Conservation (phyloP, 2,329 filamentous ascomycete genomes). For the Chrysoporthe austroafricana region DNA sequence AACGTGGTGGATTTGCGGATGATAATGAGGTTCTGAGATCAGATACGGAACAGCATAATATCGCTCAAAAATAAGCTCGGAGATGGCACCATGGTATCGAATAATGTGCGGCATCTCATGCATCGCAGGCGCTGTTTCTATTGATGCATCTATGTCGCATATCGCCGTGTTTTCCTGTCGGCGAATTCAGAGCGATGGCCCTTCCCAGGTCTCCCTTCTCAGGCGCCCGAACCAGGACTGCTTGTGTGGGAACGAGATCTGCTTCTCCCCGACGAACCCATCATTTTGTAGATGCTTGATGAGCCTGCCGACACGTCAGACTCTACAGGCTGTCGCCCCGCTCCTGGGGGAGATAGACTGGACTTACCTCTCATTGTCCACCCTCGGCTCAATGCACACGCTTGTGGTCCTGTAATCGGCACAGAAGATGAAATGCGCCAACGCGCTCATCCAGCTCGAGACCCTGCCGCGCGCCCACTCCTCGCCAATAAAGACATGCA, state of each 20-base stretch:
- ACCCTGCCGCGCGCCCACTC: slow-evolving; percentile 88
- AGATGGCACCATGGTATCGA: not conserved
- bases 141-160: not conserved
- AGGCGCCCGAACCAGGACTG: slow-evolving; percentile 86
- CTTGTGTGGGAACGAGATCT: slow-evolving; percentile 89
- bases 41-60: no score
- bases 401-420: slow-evolving; percentile 80
- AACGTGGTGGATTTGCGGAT: no score
- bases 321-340: not conserved
- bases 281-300: slow-evolving; percentile 70
- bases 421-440: slow-evolving; percentile 85
- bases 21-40: no score
- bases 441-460: slow-evolving; percentile 77
- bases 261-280: slow-evolving; percentile 85
- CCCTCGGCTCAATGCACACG: slow-evolving; percentile 83
- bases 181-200: slow-evolving; percentile 59
- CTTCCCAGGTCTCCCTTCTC: slow-evolving; percentile 78
- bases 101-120: not conserved
- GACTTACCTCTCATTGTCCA: slow-evolving; percentile 85
- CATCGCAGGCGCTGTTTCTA: not conserved
- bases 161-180: not conserved
- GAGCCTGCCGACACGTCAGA: slow-evolving; percentile 52
- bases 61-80: not conserved
- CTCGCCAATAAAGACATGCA: slow-evolving; percentile 90
- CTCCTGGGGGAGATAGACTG: not conserved